phyloP scores from a whole-genome alignment of 805 yeast genomes.

The Nakazawaea pomicola region DNA sequence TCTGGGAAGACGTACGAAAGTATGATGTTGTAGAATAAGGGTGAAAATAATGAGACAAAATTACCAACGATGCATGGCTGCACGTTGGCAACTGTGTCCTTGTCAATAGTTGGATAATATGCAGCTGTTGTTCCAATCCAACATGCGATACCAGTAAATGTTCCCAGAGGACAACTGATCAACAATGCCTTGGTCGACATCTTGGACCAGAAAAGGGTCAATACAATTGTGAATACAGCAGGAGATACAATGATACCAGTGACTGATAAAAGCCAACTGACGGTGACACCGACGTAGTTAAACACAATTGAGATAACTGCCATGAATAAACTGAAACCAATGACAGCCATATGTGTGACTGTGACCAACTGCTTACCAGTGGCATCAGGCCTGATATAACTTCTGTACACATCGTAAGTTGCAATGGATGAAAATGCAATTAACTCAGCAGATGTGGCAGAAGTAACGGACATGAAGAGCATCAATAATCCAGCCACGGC shows the following conservation, averaged over 20 bases:
- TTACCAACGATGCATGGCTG: constrained; percentile 26
- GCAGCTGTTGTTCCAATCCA: constrained; percentile 29
- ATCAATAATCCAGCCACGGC: constrained; percentile 36
- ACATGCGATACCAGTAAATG: constrained; percentile 48
- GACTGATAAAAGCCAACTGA: constrained; percentile 35
- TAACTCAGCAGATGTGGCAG: constrained; percentile 37
- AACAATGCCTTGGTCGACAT: constrained; percentile 22
- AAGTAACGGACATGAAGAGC: constrained; percentile 38
- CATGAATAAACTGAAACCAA: constrained; percentile 38
- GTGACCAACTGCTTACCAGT: constrained; percentile 31
- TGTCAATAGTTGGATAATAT: constrained; percentile 20
- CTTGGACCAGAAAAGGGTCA: constrained; percentile 32
- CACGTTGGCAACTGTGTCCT: constrained; percentile 19
- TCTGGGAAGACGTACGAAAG: constrained; percentile 25
- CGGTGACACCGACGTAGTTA: constrained; percentile 36
- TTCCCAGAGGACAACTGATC: constrained; percentile 44
- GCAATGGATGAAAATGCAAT: constrained; percentile 35
- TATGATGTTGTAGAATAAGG: constrained; percentile 18
- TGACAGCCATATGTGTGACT: constrained; percentile 28
- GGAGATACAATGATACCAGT: constrained; percentile 35
- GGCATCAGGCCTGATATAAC: constrained; percentile 34
- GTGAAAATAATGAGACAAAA: constrained; percentile 21
- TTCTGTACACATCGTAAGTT: constrained; percentile 36
- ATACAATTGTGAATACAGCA: constrained; percentile 27
- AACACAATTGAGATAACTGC: constrained; percentile 33